Conservation (phyloP, 2,329 filamentous ascomycete genomes). For the Apiospora pterosperma region DNA sequence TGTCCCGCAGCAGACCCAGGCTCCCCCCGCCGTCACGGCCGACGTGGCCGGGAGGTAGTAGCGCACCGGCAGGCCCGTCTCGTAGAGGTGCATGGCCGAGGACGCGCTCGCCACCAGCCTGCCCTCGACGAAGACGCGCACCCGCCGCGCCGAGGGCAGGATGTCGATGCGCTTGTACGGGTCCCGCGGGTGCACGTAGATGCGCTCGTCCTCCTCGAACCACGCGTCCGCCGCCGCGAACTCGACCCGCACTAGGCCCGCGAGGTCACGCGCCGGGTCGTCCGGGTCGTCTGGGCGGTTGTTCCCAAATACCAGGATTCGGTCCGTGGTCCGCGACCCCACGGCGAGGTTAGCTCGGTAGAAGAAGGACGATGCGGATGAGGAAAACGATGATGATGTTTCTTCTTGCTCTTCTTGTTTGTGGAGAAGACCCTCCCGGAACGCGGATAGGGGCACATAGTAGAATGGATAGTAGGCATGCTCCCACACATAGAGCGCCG, state of each 20-base stretch:
- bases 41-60: constrained; percentile 56
- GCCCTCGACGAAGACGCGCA: constrained; percentile 38
- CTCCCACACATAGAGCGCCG: constrained; percentile 33
- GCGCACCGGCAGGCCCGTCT: constrained; percentile 56
- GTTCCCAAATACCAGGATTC: constrained; percentile 19
- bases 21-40: constrained; percentile 30
- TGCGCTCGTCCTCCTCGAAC: constrained; percentile 56
- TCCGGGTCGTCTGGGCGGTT: constrained; percentile 8
- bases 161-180: constrained; percentile 64
- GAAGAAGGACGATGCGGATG: not conserved
- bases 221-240: constrained; percentile 25
- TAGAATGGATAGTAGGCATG: constrained; percentile 30
- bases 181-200: constrained; percentile 63
- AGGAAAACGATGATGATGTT: not conserved
- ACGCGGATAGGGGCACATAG: constrained; percentile 25
- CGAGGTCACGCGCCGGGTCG: constrained; percentile 11
- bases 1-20: constrained; percentile 41
- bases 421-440: constrained; percentile 13
- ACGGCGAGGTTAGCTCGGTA: not conserved
- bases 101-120: constrained; percentile 40
- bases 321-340: constrained; percentile 15
- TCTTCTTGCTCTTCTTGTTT: not conserved
- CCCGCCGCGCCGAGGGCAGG: constrained; percentile 48
- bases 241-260: constrained; percentile 19
- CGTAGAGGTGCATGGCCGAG: constrained; percentile 51